Base-by-base conservation (phyloP, 2,329 filamentous ascomycete species). In the Celoporthe dispersa region DNA sequence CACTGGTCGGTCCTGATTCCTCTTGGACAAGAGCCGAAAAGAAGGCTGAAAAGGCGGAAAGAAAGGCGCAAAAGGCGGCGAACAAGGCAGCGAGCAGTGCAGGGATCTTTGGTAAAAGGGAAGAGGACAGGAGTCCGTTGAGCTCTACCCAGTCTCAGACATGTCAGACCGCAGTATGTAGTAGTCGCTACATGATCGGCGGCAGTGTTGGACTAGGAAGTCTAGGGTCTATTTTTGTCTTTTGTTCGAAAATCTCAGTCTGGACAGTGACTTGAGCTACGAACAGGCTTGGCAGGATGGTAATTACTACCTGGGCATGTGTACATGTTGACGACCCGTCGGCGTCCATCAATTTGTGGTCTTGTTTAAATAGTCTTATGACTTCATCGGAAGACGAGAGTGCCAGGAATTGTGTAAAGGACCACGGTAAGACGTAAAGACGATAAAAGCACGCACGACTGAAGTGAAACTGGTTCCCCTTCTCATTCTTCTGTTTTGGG, bases 1-100 rank as follows among this genome's bases (percentile, higher is more conserved):
- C 84, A n/a, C 77, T 86, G 59, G 75, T 78, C 12, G 84, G 86
- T 0, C 78, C 80, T 3, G 80, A 82, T 41, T 80, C 82, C 68
- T 81, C 85, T 69, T 83, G 87, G 69, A 82, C 82, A 1, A 78
- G 76, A 48, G 65, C 79, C 25, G 81, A 76, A 37, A 78, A 83
- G 39, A 78, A 78, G 70, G 80, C 85, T 73, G 84, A 83, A 77
- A 86, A 84, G 75, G 72, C 72, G 3, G 63, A 64, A 28, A 64
- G 39, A n/a, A 60, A 63, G 22, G 68, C 59, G 35, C 16, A 60
- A 37, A 35, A 31, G 22, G 33, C 16, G 3, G 37, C 39, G 28
- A 44, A 12, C 0, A 63, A 44, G n/a, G 60, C 9, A 19, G 39
- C 28, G 9, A 64, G 12, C 0, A 64, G 33, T 28, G 6, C 39